Evolutionary conservation across 345 rosid species (phyloP).

Genomic region (Zanthoxylum bungeanum): DNA sequence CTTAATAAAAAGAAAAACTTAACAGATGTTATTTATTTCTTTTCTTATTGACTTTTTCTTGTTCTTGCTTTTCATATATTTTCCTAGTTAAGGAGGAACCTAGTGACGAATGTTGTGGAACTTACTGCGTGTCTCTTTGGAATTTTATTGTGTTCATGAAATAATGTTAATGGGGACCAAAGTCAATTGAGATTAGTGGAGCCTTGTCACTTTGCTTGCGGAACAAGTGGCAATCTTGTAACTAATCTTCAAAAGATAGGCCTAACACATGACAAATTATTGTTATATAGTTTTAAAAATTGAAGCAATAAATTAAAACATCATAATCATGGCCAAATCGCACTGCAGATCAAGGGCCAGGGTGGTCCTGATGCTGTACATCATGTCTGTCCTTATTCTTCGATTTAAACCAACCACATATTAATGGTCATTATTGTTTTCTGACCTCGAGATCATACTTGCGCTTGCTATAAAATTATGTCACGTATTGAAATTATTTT

Average conservation of each 20-base stretch:
- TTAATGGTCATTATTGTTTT: not conserved
- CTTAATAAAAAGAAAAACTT: not conserved
- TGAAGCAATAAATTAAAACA: conserved; percentile 9
- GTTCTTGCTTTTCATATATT: not conserved
- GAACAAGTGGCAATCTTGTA: not conserved
- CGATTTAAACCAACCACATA: too few relatives aligned
- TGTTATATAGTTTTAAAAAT: too few relatives aligned
- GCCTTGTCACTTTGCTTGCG: too few relatives aligned
- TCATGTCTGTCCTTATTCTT: not conserved
- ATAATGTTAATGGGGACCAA: not conserved
- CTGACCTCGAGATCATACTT: not conserved
- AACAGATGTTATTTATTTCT: not conserved
- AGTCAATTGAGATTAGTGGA: too few relatives aligned
- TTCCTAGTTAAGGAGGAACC: conserved; percentile 23
- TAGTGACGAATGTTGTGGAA: conserved; percentile 21
- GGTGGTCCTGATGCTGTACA: not conserved
- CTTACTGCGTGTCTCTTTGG: conserved; percentile 12
- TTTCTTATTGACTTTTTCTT: conserved; percentile 14
- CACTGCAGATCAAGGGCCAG: not conserved
- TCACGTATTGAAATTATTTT: too few relatives aligned
- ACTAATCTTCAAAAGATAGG: conserved; percentile 6
- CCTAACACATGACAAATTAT: not conserved
- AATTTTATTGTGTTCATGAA: conserved; percentile 4
- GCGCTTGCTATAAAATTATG: too few relatives aligned
- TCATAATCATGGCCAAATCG: not conserved